Base-by-base conservation (phyloP, 176 grass and related monocot genomes). In the Oryza glaberrima region DNA sequence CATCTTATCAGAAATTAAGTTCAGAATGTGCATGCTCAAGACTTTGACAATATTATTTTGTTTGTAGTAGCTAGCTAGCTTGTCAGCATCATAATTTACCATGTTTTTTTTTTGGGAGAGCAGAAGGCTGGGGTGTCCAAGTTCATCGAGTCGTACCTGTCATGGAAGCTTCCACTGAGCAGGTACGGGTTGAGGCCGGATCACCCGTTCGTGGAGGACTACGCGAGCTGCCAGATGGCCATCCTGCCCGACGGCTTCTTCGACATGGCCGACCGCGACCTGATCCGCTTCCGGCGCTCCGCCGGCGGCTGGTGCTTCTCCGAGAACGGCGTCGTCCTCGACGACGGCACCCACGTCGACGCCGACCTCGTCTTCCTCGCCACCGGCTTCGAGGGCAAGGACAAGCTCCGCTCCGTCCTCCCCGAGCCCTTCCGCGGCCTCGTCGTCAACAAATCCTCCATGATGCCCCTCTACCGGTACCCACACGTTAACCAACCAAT, bases 161-260 rank as follows among this genome's bases (percentile, higher is more conserved):
- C 93, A 22, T 99, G 93, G 91, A 99, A 96, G 88, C 91, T 99
- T 1, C 93, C 93, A 34, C 81, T 99, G 74, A 78, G 68, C 6
- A 96, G 91, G 87, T 94, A 99, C 65, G 96, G 96, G 15, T 78
- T 99, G n/a, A 85, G 78, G 22, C 96, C 93, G 2, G 88, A 94
- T 15, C 96, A 99, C 88, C 96, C 96, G 1, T 99, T 99, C 82
- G 88, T 91, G n/a, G 96, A 99, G 89, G 96, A 99, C 73, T 99
- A 99, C 46, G 96, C 96, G 0, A 94, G 91, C 47, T 99, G 96
- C 72, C 96, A 99, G 86, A 99, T 99, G 96, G 96, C 96, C 69
- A 96, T 99, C 52, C 81, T 99, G 17, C 96, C 93, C 3, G 93
- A 94, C 70, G 92, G 91, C 56, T 99, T 99, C 93, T 99, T 99